Conservation (phyloP, 306 rosid genomes). For the Betula pendula region DNA sequence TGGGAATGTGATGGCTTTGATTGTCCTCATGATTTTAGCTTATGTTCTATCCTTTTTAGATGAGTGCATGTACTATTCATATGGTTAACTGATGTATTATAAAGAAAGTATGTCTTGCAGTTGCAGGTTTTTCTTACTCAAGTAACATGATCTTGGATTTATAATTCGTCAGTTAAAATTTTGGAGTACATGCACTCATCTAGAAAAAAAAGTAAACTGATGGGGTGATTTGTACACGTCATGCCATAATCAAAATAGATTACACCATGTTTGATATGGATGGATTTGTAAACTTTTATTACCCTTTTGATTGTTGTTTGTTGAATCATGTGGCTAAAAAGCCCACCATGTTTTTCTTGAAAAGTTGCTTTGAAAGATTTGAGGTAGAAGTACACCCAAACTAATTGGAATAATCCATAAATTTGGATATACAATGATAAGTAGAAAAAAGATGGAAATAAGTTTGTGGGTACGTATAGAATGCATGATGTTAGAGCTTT, state of each 20-base stretch:
- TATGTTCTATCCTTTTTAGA: neutral
- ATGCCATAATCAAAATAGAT: too few relatives aligned
- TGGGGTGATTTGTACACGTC: too few relatives aligned
- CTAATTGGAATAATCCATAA: neutral
- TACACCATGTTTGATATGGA: neutral
- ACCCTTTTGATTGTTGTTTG: neutral
- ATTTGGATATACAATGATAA: neutral
- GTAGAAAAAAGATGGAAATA: neutral
- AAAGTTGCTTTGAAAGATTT: neutral
- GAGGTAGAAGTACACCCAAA: neutral
- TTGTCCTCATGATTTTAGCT: neutral
- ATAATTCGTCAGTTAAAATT: too few relatives aligned
- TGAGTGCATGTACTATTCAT: neutral
- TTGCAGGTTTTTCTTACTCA: neutral
- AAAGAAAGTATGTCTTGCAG: neutral
- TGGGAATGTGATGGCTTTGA: slow-evolving; percentile 1
- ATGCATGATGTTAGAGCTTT: neutral
- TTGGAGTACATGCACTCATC: too few relatives aligned
- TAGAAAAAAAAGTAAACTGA: too few relatives aligned
- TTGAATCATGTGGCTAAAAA: neutral
- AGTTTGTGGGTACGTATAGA: neutral
- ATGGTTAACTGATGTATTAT: neutral
- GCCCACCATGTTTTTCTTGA: neutral
- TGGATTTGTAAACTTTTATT: neutral
- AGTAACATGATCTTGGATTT: neutral